A percentile compares a stretch with the other conserved stretches of the same genome.
These are phyloP conservation scores for Gracilariopsis chorda DNA, from an alignment of 23 red algal genomes.

Conservation along the genomic window DNA sequence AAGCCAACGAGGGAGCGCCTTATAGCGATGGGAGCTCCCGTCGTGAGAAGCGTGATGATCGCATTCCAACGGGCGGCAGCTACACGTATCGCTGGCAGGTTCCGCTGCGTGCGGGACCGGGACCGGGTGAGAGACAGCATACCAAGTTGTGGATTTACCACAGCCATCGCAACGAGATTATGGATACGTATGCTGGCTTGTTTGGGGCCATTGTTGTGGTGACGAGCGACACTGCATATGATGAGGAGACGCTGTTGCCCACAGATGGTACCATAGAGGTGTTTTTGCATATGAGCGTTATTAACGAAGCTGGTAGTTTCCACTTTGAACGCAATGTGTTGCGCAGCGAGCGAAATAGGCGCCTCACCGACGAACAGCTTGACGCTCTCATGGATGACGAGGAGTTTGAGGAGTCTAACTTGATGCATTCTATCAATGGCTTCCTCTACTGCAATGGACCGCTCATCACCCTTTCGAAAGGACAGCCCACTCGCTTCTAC, in stretches of 20 bases:
- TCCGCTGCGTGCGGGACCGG: constrained; percentile 28
- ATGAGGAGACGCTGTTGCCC: constrained; percentile 24
- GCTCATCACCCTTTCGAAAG: constrained; percentile 1
- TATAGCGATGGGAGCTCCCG: constrained; percentile 24
- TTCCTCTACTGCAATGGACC: constrained; percentile 50
- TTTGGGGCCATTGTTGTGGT: constrained; percentile 13
- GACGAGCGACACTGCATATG: neutral
- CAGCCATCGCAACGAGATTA: constrained; percentile 38
- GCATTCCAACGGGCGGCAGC: neutral
- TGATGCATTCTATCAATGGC: constrained; percentile 55
- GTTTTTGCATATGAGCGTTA: constrained; percentile 30
- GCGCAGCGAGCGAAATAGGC: neutral
- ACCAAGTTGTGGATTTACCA: constrained; percentile 56
- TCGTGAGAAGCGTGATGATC: constrained; percentile 9
- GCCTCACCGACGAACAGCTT: neutral
- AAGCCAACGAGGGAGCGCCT: constrained; percentile 32
- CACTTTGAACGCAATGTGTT: neutral
- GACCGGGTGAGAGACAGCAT: constrained; percentile 4
- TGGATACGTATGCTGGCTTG: constrained; percentile 38
- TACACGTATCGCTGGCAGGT: constrained; percentile 32
- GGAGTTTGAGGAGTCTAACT: constrained; percentile 47
- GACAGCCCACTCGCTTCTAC: constrained; percentile 22
- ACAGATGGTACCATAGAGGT: neutral
- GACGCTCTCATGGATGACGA: constrained; percentile 14
- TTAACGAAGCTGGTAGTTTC: constrained; percentile 34